Base-by-base conservation (phyloP, 768 basidiomycete species). In the Rhodosporidiobolus odoratus region DNA sequence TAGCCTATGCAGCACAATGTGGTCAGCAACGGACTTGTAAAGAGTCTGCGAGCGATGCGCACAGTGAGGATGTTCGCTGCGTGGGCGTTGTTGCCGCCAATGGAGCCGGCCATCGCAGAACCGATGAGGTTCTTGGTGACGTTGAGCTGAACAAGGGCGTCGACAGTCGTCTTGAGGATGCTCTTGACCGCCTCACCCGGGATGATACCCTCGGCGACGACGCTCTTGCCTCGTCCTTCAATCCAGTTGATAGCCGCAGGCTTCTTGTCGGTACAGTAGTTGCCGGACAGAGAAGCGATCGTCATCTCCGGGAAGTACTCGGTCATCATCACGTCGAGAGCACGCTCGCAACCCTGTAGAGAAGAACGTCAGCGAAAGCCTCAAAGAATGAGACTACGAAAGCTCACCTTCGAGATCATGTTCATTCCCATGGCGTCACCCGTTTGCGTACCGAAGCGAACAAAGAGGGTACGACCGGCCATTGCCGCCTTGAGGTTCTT, bases 371-470 rank as follows among this genome's bases (percentile, higher is more conserved):
- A 41, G 48, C 16, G 3, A 1, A 45, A n/a, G 2, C n/a, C 10
- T 19, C 4, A 50, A 16, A 25, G 30, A n/a, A 32, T 27, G 47
- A 19, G 12, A 23, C 16, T 5, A 3, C 32, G 25, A 30, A 35
- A 21, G 25, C 56, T n/a, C 57, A 69, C 59, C 81, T 99, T 99
- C 15, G 89, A 91, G 78, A 98, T 96, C 96, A 98, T 99, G 83
- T 99, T 99, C 96, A 99, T 99, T 25, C 96, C 96, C 95, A 98
- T 99, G 50, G 96, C 95, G 77, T 98, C 95, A 38, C 94, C 96
- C 0, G 96, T 98, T 64, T 86, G 87, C 21, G 93, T 96, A 68
- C 90, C 89, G 78, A 99, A 97, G 57, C 96, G 86, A 32, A 97
- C 87, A 78, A 88, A 99, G 47, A 99, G 82, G 47, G 92, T 95